Evolutionary conservation across 1,139 yeast genomes (phyloP).

Genomic region (Pichia sp.): DNA sequence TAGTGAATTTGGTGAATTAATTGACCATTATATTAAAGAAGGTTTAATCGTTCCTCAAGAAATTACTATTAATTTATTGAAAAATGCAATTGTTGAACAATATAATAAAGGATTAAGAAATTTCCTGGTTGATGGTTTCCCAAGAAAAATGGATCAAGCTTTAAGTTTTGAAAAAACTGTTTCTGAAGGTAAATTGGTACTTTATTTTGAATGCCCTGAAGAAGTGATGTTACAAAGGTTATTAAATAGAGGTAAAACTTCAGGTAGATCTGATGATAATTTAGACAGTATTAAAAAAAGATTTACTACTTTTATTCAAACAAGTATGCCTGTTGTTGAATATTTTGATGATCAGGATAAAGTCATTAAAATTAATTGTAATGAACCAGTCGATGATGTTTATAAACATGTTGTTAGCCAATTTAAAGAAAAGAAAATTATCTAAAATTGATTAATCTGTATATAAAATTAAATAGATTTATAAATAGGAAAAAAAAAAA

Average conservation of each 20-base stretch:
- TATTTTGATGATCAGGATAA: constrained; percentile 68
- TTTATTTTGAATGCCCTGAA: constrained; percentile 95
- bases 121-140: constrained; percentile 92
- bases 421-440: constrained; percentile 37
- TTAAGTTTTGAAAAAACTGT: constrained; percentile 78
- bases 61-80: constrained; percentile 77
- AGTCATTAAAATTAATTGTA: constrained; percentile 76
- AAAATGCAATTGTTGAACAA: constrained; percentile 66
- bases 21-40: constrained; percentile 75
- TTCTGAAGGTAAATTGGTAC: constrained; percentile 68
- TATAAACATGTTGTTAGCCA: constrained; percentile 65
- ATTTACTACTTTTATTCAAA: constrained; percentile 77
- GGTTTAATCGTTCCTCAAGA: constrained; percentile 96
- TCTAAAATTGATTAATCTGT: constrained; percentile 8
- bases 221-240: constrained; percentile 77
- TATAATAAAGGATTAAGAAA: constrained; percentile 46
- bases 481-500: background rate
- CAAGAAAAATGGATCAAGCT: constrained; percentile 98
- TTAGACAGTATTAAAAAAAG: constrained; percentile 85
- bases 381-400: constrained; percentile 73
- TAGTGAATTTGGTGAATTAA: constrained; percentile 78
- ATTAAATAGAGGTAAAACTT: constrained; percentile 86
- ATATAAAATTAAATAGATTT: background rate
- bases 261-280: constrained; percentile 92
- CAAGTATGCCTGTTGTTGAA: constrained; percentile 92